These are phyloP conservation scores for Aspergillus sclerotioniger DNA, from an alignment of 495 filamentous ascomycete species.

Conservation along the genomic window DNA sequence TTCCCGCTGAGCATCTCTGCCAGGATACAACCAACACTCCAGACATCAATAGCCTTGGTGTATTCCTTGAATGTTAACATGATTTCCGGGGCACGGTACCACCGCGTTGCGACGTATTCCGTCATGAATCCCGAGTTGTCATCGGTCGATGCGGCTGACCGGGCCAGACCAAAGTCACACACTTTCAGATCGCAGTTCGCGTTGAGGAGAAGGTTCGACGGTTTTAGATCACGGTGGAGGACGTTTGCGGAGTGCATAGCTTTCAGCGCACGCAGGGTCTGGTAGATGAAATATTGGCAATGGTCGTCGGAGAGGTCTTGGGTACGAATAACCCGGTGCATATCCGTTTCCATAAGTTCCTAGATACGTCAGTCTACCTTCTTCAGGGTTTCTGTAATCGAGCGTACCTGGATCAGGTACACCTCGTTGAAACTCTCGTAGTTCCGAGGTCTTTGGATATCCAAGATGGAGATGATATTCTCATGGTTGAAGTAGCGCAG, in stretches of 20 bases:
- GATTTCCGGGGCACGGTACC: conserved; percentile 99
- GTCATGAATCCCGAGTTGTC: conserved; percentile 99
- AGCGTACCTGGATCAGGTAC: conserved; percentile 90
- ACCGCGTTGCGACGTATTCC: conserved; percentile 98
- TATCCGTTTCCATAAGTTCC: conserved; percentile 99
- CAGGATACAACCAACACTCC: conserved; percentile 98
- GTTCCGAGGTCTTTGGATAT: conserved; percentile 96
- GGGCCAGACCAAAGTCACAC: conserved; percentile 94
- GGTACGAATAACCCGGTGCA: conserved; percentile 98
- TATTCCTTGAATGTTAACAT: conserved; percentile 99
- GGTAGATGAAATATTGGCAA: conserved; percentile 99
- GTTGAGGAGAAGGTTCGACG: conserved; percentile 93
- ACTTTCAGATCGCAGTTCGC: conserved; percentile 99
- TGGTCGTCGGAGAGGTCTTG: conserved; percentile 98
- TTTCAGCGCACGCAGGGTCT: conserved; percentile 95
- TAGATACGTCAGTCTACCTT: conserved; percentile 29
- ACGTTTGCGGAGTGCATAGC: conserved; percentile 99
- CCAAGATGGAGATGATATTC: conserved; percentile 99
- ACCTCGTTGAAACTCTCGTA: conserved; percentile 97
- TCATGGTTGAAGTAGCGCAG: conserved; percentile 99
- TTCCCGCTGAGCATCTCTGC: conserved; percentile 99
- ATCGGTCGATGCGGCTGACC: conserved; percentile 89
- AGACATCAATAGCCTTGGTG: conserved; percentile 99
- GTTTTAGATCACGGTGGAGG: conserved; percentile 95
- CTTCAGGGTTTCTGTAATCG: neutral